Evolutionary conservation across 176 grass and related monocot species (phyloP).

Genomic region (Eragrostis nindensis): DNA sequence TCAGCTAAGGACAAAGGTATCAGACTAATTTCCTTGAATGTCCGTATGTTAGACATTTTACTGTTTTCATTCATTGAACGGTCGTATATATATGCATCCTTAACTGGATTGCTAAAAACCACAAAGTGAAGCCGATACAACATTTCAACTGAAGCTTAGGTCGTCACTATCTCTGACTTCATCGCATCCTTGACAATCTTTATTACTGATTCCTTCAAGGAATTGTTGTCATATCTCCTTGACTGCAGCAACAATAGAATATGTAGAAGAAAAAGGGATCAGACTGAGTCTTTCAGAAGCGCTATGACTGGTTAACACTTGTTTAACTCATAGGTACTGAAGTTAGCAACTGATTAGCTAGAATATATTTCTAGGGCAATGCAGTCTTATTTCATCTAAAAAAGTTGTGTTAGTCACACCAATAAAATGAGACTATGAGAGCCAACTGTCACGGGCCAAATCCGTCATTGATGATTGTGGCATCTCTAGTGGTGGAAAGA

Average conservation of each 20-base stretch:
- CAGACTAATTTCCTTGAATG: neutral
- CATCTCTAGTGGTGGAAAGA: neutral
- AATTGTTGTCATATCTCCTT: conserved; percentile 12
- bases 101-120: too few species aligned
- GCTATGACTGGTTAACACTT: neutral
- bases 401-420: too few species aligned
- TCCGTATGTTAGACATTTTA: neutral
- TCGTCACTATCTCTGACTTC: conserved; percentile 13
- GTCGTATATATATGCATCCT: too few species aligned
- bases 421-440: too few species aligned
- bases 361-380: neutral
- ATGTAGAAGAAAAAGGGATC: neutral
- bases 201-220: conserved; percentile 21
- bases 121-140: too few species aligned
- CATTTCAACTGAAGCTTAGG: neutral
- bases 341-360: neutral
- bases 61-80: neutral
- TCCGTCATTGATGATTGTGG: too few species aligned
- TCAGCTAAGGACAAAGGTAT: too few species aligned
- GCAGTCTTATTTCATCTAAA: neutral
- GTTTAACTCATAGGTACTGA: neutral
- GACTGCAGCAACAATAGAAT: neutral
- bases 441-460: neutral
- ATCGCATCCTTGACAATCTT: conserved; percentile 7
- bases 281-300: neutral